phyloP scores from a whole-genome alignment of 495 filamentous ascomycete genomes.

The Tirmania nivea region DNA sequence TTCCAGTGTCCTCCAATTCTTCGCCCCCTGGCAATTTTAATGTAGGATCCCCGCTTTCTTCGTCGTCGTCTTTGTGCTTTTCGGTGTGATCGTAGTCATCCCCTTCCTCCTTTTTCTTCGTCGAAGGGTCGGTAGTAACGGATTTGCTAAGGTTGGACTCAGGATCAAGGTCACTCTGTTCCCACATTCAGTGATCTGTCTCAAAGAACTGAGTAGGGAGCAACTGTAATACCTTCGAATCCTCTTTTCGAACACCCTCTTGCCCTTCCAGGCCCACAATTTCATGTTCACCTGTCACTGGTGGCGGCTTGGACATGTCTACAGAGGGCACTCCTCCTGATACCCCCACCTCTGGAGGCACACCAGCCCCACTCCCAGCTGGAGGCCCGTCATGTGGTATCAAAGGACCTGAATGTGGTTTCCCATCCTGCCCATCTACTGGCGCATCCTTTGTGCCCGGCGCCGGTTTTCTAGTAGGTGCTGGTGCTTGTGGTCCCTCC shows the following conservation, averaged over 20 bases:
- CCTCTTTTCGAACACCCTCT: conserved; percentile 2
- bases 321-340: conserved; percentile 32
- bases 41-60: conserved; percentile 19
- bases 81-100: conserved; percentile 21
- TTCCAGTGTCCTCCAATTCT: conserved; percentile 19
- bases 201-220: not conserved
- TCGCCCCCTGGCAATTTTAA: conserved; percentile 19
- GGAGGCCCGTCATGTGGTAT: not conserved
- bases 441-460: conserved; percentile 70
- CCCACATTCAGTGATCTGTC: too few relatives aligned
- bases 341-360: conserved; percentile 19
- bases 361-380: conserved; percentile 8
- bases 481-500: not conserved
- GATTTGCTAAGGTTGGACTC: conserved; percentile 16
- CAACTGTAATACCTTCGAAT: not conserved
- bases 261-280: conserved; percentile 14
- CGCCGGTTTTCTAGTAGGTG: not conserved
- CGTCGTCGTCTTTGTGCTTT: conserved; percentile 24
- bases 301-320: conserved; percentile 34
- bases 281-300: conserved; percentile 18
- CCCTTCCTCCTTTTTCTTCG: conserved; percentile 15
- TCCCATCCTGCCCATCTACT: conserved; percentile 87
- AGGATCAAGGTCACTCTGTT: not conserved
- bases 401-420: conserved; percentile 66
- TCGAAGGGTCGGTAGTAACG: conserved; percentile 47